Conservation (phyloP, 2,329 filamentous ascomycete species). For the Nothophaeocryptopus gaeumannii region DNA sequence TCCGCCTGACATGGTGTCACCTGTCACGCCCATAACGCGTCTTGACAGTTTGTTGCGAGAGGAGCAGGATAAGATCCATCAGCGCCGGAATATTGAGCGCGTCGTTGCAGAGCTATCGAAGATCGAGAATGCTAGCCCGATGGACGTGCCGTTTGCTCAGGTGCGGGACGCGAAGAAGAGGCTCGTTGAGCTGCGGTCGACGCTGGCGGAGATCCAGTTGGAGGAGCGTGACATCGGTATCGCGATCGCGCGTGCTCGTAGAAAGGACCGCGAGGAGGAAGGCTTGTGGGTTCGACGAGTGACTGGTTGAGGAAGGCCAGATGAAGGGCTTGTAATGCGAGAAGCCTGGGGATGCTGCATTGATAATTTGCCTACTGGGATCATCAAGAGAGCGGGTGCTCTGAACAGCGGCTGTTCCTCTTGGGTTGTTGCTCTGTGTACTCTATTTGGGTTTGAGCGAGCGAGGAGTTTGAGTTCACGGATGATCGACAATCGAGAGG, state of each 20-base stretch:
- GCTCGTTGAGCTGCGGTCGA: conserved; percentile 62
- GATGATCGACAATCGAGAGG: too few species aligned
- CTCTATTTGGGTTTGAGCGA: too few species aligned
- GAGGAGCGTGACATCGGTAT: conserved; percentile 78
- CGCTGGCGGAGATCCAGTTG: conserved; percentile 69
- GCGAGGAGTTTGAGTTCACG: too few species aligned
- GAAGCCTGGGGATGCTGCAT: too few species aligned
- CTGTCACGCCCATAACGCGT: conserved; percentile 39
- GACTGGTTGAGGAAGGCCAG: conserved; percentile 52
- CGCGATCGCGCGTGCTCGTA: conserved; percentile 71
- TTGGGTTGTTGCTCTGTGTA: too few species aligned
- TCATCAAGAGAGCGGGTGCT: too few species aligned
- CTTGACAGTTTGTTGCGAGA: conserved; percentile 65
- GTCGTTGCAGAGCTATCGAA: conserved; percentile 76
- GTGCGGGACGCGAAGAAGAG: conserved; percentile 59
- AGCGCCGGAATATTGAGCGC: conserved; percentile 67
- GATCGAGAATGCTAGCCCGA: conserved; percentile 66
- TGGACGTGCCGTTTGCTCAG: conserved; percentile 60
- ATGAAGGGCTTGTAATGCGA: background rate
- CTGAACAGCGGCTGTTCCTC: too few species aligned
- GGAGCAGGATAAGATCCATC: conserved; percentile 62
- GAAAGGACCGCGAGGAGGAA: conserved; percentile 64
- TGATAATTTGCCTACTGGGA: too few species aligned
- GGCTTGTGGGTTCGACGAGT: conserved; percentile 76
- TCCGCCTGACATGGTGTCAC: conserved; percentile 44